Evolutionary conservation across 148 eudicot species (phyloP), one percentile per base, ranked within the genome.

Genomic region (Vaccinium myrtillus): DNA sequence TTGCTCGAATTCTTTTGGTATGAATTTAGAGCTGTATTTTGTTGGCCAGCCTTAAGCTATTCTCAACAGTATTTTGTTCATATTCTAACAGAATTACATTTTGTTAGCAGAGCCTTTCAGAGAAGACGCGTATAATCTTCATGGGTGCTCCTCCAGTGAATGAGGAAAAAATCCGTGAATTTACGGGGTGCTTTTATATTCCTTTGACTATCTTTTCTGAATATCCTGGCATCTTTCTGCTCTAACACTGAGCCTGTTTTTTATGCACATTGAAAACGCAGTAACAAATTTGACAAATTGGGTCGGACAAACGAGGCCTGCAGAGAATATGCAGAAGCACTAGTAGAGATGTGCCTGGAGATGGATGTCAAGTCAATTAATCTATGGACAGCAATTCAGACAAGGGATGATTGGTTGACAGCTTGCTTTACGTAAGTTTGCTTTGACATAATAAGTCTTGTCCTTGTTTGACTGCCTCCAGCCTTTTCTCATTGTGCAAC

Each of bases 91-190:
- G 59, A 61, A 58, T 15, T 50, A 1, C 63, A 3, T 85, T 85
- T 61, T 49, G 63, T 67, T 71, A 23, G 69, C 89, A 93, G 94
- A 87, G 90, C 70, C 93, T 93, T 51, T 91, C 94, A 11, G 87
- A 87, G 49, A 85, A 88, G 67, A 91, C 89, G 6, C 86, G 93
- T 27, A 9, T 93, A 70, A 91, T 93, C 83, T 93, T 93, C 84
- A 92, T 93, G 58, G 81, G 84, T 70, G 58, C 86, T 77, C 95
- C 95, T 82, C 91, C 94, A 6, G 90, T 93, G 54, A 88, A 91
- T 58, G 93, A 89, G 83, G 90, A 43, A 39, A 87, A 85, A 84
- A 83, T 90, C 63, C 83, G 77, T 53, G 85, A 89, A 85, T 56
- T 53, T 71, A 85, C 83, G 21, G 88, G 91, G 91, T 91, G 77